Evolutionary conservation across 2,329 filamentous ascomycete species (phyloP).

Genomic region (Colletotrichum tabaci): DNA sequence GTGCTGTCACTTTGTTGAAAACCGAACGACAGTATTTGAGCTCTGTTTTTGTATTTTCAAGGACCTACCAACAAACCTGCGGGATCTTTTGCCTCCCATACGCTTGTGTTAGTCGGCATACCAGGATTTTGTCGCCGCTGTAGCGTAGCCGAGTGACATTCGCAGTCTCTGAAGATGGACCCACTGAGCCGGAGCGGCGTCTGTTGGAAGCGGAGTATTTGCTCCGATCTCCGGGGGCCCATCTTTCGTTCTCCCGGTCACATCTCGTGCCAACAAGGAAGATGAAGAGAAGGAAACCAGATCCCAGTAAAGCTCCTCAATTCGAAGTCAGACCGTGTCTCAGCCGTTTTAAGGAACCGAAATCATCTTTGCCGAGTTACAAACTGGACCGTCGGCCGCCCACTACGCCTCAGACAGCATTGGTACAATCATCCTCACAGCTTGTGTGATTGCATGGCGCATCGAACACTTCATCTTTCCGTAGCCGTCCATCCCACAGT

Average conservation of each 20-base stretch:
- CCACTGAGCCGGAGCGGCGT: not conserved
- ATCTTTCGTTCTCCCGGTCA: not conserved
- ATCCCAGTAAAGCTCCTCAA: not conserved
- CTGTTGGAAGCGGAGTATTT: not conserved
- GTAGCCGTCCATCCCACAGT: constrained; percentile 17
- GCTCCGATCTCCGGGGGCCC: not conserved
- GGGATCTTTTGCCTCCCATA: not conserved
- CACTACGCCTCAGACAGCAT: not conserved
- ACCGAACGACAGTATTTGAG: too few relatives aligned
- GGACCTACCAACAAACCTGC: not conserved
- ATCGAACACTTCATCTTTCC: constrained; percentile 22
- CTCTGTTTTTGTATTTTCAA: not conserved
- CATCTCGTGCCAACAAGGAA: too few relatives aligned
- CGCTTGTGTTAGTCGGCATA: not conserved
- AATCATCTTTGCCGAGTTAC: not conserved
- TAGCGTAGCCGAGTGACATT: not conserved
- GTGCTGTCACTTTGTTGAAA: not conserved
- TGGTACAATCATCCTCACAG: constrained; percentile 23
- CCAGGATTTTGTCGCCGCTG: not conserved
- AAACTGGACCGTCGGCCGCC: not conserved
- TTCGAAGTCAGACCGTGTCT: too few relatives aligned
- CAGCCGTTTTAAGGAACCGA: not conserved
- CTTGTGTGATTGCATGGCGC: constrained; percentile 2
- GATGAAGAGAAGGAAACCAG: not conserved
- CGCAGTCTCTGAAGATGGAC: not conserved